Evolutionary conservation across 129 eudicot species (phyloP), one percentile per base, ranked within the genome.

Genomic region (Daucus carota): DNA sequence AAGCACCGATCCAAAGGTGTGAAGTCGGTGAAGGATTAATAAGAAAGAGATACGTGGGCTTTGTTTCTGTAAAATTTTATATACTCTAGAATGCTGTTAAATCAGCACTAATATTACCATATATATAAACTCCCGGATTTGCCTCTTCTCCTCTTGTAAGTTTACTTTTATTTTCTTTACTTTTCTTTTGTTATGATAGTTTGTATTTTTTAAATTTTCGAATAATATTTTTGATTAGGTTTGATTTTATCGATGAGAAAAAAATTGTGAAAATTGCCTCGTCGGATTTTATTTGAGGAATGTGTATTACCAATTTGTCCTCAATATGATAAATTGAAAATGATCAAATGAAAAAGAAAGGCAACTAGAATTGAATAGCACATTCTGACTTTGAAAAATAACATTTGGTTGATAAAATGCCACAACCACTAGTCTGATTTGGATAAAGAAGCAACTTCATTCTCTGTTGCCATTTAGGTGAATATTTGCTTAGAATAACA

Each of bases 1-100:
- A 63, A 63, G 70, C 18, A 63, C 20, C 70, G 36, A 63, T 63
- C 36, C 36, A 28, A 32, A 63, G 34, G 38, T 26, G 70, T 63
- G 9, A 63, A 65, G 70, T 65, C 70, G 70, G 70, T 65, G 70
- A 65, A 17, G 26, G 69, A 62, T 62, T 52, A 47, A n/a, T 26
- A 16, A 5, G 8, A 12, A 2, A 29, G 70, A 63, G 38, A 63
- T 63, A 63, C 70, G 70, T 63, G 70, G 38, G 22, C 18, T 63
- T 63, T 16, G 36, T 28, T 12, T 32, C 0, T 6, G 40, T 16
- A 8, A 2, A 45, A 1, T 2, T 45, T 12, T 47, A 15, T 47
- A 38, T 6, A n/a, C n/a, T n/a, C n/a, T n/a, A n/a, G n/a, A n/a
- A n/a, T n/a, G n/a, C n/a, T 47, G 54, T 47, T 0, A 47, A 47